Percentiles rank a stretch among this genome's conserved stretches.
These are phyloP conservation scores for Eragrostis tef DNA, from an alignment of 202 grass and related monocot species.

Conservation along the genomic window DNA sequence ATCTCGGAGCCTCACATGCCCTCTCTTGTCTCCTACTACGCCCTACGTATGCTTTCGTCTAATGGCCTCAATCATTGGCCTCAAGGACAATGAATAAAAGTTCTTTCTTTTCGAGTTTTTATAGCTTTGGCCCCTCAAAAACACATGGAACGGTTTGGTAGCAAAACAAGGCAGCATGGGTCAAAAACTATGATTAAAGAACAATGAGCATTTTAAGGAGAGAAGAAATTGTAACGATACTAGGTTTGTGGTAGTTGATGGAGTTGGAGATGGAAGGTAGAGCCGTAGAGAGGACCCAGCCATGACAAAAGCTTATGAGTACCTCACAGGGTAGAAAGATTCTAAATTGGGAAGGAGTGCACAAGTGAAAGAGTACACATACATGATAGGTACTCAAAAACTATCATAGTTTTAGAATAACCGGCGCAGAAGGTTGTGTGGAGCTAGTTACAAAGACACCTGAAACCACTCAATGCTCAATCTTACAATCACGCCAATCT, in stretches of 20 bases:
- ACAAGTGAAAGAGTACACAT: background rate
- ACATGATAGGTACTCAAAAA: slow-evolving; percentile 17
- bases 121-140: slow-evolving; percentile 26
- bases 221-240: slow-evolving; percentile 8
- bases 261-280: slow-evolving; percentile 30
- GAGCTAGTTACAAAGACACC: slow-evolving; percentile 21
- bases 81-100: slow-evolving; percentile 2
- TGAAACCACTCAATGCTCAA: slow-evolving; percentile 38
- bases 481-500: slow-evolving; percentile 29
- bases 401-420: background rate
- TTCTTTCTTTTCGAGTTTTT: background rate
- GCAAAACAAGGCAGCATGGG: background rate
- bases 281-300: slow-evolving; percentile 35
- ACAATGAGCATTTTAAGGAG: background rate
- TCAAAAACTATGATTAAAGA: slow-evolving; percentile 34
- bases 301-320: slow-evolving; percentile 5
- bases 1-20: slow-evolving; percentile 45
- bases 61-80: slow-evolving; percentile 53
- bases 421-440: slow-evolving; percentile 17
- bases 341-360: slow-evolving; percentile 30
- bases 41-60: slow-evolving; percentile 22
- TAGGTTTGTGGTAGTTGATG: slow-evolving; percentile 50
- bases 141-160: slow-evolving; percentile 39
- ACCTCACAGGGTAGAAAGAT: slow-evolving; percentile 22
- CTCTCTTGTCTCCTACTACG: slow-evolving; percentile 43